phyloP scores from a whole-genome alignment of 2,329 filamentous ascomycete genomes.

The Beauveria sp. region DNA sequence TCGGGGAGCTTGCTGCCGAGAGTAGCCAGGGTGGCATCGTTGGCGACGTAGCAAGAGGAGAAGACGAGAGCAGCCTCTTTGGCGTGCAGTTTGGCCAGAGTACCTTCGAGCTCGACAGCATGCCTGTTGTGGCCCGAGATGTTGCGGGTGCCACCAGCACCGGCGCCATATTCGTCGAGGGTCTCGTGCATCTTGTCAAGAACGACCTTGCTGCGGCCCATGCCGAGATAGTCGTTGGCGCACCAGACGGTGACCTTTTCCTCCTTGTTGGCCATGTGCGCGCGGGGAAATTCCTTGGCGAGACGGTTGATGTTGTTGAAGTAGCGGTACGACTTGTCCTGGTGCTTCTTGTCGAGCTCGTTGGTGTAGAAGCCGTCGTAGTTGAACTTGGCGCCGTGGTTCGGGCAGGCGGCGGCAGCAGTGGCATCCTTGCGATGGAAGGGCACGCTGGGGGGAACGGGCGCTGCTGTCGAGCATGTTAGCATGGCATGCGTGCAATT shows the following conservation, averaged over 20 bases:
- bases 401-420: slow-evolving; percentile 14
- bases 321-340: slow-evolving; percentile 99
- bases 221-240: slow-evolving; percentile 97
- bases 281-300: slow-evolving; percentile 90
- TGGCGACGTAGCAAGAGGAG: slow-evolving; percentile 96
- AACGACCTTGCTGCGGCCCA: slow-evolving; percentile 86
- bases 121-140: slow-evolving; percentile 98
- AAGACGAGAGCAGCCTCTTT: slow-evolving; percentile 93
- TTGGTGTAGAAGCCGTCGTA: slow-evolving; percentile 83
- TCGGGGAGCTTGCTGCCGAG: slow-evolving; percentile 94
- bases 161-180: slow-evolving; percentile 87
- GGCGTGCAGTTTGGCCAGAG: slow-evolving; percentile 78
- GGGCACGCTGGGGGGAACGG: slow-evolving; percentile 18
- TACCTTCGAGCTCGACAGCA: slow-evolving; percentile 74
- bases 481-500: not conserved
- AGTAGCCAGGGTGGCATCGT: slow-evolving; percentile 92
- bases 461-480: slow-evolving; percentile 14
- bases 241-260: slow-evolving; percentile 97
- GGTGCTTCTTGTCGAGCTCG: slow-evolving; percentile 97
- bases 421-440: slow-evolving; percentile 15
- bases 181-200: slow-evolving; percentile 91
- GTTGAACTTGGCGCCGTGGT: slow-evolving; percentile 57
- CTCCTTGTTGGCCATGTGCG: slow-evolving; percentile 76
- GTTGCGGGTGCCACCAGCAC: slow-evolving; percentile 91
- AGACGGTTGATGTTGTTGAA: slow-evolving; percentile 99